Evolutionary conservation across 371 early-diverging fungal species (phyloP).

Genomic region (Syncephalastrum monosporum): DNA sequence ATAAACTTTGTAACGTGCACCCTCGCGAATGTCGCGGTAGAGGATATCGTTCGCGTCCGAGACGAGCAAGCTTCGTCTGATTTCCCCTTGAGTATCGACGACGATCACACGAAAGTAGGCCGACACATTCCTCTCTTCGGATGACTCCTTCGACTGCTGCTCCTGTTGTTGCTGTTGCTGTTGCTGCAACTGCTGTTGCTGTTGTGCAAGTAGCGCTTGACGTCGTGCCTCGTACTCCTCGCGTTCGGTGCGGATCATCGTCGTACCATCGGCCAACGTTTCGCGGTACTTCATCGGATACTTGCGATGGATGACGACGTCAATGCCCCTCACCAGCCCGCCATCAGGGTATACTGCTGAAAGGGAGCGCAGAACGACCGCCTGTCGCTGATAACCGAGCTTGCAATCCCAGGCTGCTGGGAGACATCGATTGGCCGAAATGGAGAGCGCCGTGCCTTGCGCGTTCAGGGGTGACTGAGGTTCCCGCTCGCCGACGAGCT

Average conservation of each 20-base stretch:
- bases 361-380: constrained; percentile 41
- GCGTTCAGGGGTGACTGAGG: no score
- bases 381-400: constrained; percentile 58
- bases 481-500: no score
- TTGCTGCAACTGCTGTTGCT: constrained; percentile 16
- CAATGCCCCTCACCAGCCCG: constrained; percentile 69
- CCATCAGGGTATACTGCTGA: constrained; percentile 56
- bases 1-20: constrained; percentile 22
- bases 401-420: constrained; percentile 70
- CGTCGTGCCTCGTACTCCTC: constrained; percentile 61
- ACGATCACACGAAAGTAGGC: constrained; percentile 42
- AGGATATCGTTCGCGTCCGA: constrained; percentile 31
- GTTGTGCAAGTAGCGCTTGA: constrained; percentile 23
- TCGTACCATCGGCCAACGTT: constrained; percentile 40
- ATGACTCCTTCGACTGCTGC: constrained; percentile 19
- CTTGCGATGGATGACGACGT: constrained; percentile 64
- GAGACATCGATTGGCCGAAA: constrained; percentile 63
- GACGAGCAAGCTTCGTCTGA: constrained; percentile 17
- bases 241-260: constrained; percentile 43
- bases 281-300: constrained; percentile 66
- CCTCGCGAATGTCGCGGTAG: constrained; percentile 32
- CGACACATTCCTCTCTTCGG: constrained; percentile 41
- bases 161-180: constrained; percentile 16
- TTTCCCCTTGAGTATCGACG: constrained; percentile 6
- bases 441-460: constrained; percentile 25